These are phyloP conservation scores for Byssothecium circinans DNA, from an alignment of 2,329 filamentous ascomycete genomes.

Conservation along the genomic window DNA sequence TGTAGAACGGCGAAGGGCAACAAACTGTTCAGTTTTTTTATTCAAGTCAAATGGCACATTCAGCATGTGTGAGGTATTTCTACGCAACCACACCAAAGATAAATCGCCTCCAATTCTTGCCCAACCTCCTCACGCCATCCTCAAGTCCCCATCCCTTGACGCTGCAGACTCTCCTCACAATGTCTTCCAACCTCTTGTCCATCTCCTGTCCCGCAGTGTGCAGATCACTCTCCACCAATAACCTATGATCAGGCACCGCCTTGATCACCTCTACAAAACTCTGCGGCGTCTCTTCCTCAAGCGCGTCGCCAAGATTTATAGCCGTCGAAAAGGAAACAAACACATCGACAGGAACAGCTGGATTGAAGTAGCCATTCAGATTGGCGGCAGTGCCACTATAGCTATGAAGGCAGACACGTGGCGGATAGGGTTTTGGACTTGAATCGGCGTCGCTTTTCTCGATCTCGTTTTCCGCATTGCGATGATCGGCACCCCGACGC, in stretches of 20 bases:
- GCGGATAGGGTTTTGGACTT: conserved; percentile 69
- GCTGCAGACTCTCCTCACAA: conserved; percentile 73
- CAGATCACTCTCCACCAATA: conserved; percentile 89
- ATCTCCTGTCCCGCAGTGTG: conserved; percentile 79
- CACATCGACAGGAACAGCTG: conserved; percentile 71
- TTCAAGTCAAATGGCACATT: too few species aligned
- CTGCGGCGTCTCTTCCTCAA: conserved; percentile 47
- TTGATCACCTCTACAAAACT: conserved; percentile 69
- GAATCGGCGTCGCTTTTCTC: conserved; percentile 1
- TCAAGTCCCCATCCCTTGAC: conserved; percentile 77
- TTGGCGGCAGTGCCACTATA: conserved; percentile 79
- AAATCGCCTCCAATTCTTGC: conserved; percentile 76
- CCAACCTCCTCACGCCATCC: conserved; percentile 68
- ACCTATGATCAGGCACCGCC: conserved; percentile 72
- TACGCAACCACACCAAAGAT: too few species aligned
- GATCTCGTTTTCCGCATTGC: background rate
- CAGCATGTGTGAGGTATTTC: too few species aligned
- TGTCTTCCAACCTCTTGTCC: conserved; percentile 75
- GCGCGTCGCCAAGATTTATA: conserved; percentile 68
- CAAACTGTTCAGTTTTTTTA: too few species aligned
- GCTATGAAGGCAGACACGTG: conserved; percentile 89
- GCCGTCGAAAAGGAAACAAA: conserved; percentile 87
- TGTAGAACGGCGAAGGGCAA: too few species aligned
- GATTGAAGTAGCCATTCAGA: conserved; percentile 75
- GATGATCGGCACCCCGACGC: background rate